These are phyloP conservation scores for Fraxinus latifolia DNA, from an alignment of 305 asterid genomes.

Conservation along the genomic window DNA sequence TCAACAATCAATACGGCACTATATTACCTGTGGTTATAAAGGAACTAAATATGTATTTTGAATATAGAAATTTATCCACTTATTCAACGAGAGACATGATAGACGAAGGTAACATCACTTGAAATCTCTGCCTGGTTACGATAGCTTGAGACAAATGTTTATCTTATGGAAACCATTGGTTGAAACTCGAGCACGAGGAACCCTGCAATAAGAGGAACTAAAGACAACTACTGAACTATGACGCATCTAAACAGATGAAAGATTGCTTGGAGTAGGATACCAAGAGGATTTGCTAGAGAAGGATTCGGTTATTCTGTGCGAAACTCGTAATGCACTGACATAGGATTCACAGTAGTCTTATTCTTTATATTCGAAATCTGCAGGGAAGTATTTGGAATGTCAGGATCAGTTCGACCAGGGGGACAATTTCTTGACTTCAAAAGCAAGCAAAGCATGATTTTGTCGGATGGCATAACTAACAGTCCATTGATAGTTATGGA, in stretches of 20 bases:
- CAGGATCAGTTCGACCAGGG: neutral
- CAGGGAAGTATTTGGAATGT: neutral
- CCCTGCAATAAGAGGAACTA: neutral
- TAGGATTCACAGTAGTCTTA: neutral
- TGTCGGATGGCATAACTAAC: neutral
- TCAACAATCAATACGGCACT: neutral
- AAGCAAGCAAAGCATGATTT: neutral
- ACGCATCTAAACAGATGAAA: neutral
- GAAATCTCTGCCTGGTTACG: neutral
- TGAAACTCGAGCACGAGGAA: neutral
- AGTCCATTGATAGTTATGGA: neutral
- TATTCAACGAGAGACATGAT: neutral
- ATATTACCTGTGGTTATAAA: neutral
- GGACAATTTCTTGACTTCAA: neutral
- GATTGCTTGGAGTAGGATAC: slow-evolving; percentile 1
- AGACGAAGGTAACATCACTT: neutral
- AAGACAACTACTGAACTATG: neutral
- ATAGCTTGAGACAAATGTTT: neutral
- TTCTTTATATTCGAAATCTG: neutral
- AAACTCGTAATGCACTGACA: neutral
- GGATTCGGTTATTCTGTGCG: neutral
- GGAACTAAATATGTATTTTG: neutral
- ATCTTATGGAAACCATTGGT: neutral
- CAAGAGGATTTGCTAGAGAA: neutral
- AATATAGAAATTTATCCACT: neutral